Conservation (phyloP, 2,329 filamentous ascomycete species). For the Sporothrix variecibatus region DNA sequence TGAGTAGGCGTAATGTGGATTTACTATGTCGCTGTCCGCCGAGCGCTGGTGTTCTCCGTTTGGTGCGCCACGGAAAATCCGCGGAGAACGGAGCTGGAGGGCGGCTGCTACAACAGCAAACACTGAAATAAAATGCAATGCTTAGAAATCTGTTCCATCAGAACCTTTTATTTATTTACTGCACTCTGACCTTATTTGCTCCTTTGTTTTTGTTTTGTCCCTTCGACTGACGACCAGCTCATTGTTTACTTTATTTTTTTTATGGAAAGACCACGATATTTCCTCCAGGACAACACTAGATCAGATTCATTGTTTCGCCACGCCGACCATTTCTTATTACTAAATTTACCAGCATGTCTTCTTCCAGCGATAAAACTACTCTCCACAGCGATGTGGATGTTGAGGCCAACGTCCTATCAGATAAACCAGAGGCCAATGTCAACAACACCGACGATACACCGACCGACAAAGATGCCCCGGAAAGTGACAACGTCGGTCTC, state of each 20-base stretch:
- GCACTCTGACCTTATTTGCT: neutral
- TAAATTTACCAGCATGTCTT: neutral
- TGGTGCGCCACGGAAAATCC: neutral
- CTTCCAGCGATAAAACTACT: neutral
- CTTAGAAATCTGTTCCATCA: neutral
- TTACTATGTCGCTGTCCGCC: neutral
- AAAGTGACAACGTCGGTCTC: neutral
- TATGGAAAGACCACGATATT: neutral
- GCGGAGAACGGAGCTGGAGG: neutral
- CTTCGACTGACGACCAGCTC: neutral
- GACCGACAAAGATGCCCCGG: neutral
- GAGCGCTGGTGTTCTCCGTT: neutral
- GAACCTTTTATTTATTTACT: neutral
- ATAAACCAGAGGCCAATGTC: neutral
- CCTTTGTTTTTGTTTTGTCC: neutral
- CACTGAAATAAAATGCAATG: neutral
- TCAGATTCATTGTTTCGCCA: neutral
- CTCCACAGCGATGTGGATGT: slow-evolving; percentile 9
- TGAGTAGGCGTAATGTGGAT: neutral
- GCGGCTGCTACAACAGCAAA: neutral
- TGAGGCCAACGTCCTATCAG: neutral
- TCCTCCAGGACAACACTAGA: neutral
- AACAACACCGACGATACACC: neutral
- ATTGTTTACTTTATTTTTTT: neutral
- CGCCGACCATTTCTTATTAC: neutral